A percentile compares a stretch with the other conserved stretches of the same genome.
Conservation (phyloP, 805 yeast genomes). For the Lipomyces mesembrius region DNA sequence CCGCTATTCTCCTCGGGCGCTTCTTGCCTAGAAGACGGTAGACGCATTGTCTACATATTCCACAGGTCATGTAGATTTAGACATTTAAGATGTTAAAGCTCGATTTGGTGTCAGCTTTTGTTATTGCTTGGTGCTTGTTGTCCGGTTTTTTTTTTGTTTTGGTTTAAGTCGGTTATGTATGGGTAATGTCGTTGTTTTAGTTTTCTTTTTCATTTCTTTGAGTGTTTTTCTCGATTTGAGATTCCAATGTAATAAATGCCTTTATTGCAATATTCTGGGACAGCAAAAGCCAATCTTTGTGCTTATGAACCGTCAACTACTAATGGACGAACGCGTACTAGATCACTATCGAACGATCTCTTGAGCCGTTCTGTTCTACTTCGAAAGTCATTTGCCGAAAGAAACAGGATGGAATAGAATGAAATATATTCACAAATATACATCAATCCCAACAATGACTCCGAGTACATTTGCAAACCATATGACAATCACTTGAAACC, state of each 20-base stretch:
- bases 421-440: neutral
- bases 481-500: neutral
- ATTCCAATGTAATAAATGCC: neutral
- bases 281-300: neutral
- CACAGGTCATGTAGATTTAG: neutral
- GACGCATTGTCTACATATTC: neutral
- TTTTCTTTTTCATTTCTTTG: neutral
- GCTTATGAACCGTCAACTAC: neutral
- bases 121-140: neutral
- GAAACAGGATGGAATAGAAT: neutral
- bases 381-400: neutral
- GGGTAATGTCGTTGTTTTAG: neutral
- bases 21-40: slow-evolving; percentile 30
- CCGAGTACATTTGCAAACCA: slow-evolving; percentile 3
- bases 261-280: neutral
- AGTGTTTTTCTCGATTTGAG: neutral
- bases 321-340: too few species aligned
- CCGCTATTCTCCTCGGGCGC: slow-evolving; percentile 32
- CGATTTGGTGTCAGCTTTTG: neutral
- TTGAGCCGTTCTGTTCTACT: neutral
- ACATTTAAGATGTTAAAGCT: neutral
- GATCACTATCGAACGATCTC: neutral
- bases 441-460: slow-evolving; percentile 3
- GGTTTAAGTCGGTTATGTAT: neutral
- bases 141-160: neutral